Conservation (phyloP, 148 eudicot genomes). For the Chenopodium album region DNA sequence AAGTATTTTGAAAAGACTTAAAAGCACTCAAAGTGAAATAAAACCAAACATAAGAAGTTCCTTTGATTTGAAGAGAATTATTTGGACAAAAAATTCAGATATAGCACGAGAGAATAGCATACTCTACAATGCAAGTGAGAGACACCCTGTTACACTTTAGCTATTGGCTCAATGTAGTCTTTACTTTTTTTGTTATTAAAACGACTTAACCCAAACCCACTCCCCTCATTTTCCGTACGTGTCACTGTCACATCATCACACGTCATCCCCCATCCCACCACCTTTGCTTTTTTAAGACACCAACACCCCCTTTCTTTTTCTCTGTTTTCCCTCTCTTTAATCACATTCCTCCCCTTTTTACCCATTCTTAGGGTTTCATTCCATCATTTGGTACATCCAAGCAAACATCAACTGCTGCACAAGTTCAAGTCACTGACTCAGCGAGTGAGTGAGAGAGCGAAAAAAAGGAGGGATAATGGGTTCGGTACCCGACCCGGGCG, state of each 20-base stretch:
- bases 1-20: no score
- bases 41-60: no score
- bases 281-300: constrained; percentile 3
- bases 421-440: not conserved
- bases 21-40: no score
- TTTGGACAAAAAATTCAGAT: no score
- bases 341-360: constrained; percentile 2
- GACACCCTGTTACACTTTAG: not conserved
- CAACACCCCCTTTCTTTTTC: not conserved
- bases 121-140: not conserved
- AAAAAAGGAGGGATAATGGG: constrained; percentile 36
- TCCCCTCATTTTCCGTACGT: constrained; percentile 13
- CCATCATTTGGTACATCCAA: not conserved
- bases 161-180: not conserved
- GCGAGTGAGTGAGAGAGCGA: constrained; percentile 9
- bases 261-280: constrained; percentile 15
- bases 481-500: constrained; percentile 77
- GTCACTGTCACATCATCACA: constrained; percentile 21
- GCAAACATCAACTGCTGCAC: no score
- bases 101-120: not conserved
- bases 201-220: not conserved
- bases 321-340: constrained; percentile 7
- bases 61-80: no score
- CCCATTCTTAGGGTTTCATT: constrained; percentile 38
- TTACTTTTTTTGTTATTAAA: not conserved